These are phyloP conservation scores for Cryptosporidium ubiquitum DNA, from an alignment of 169 alveolate genomes.

Conservation along the genomic window DNA sequence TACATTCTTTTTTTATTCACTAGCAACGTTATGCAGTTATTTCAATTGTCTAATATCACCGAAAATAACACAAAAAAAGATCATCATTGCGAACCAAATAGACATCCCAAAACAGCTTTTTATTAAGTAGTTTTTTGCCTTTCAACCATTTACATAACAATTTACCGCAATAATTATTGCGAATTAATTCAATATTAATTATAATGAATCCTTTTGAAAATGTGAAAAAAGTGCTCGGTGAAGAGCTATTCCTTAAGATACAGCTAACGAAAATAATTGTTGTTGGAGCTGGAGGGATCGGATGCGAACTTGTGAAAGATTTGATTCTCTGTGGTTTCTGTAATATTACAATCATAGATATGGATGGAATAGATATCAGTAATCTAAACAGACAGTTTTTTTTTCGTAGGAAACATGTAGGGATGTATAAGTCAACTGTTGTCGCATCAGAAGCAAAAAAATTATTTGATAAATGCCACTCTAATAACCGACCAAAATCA, in stretches of 20 bases:
- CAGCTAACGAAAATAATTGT: conserved; percentile 82
- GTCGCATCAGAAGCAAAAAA: conserved; percentile 84
- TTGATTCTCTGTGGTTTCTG: conserved; percentile 92
- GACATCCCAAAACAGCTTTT: conserved; percentile 48
- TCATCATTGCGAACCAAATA: conserved; percentile 54
- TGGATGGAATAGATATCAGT: conserved; percentile 96
- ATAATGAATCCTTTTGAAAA: conserved; percentile 16
- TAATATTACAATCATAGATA: conserved; percentile 93
- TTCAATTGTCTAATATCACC: conserved; percentile 29
- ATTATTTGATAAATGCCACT: conserved; percentile 82
- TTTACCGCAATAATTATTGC: conserved; percentile 26
- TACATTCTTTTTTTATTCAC: conserved; percentile 43
- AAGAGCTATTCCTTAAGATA: conserved; percentile 75
- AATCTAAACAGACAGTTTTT: conserved; percentile 98
- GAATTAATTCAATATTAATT: conserved; percentile 19
- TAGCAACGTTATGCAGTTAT: conserved; percentile 43
- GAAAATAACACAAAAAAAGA: conserved; percentile 34
- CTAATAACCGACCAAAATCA: conserved; percentile 77
- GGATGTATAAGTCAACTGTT: conserved; percentile 88
- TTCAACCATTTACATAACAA: neutral
- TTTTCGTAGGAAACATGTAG: conserved; percentile 89
- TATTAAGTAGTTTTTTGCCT: conserved; percentile 1
- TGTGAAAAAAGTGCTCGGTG: conserved; percentile 74
- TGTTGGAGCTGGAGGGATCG: conserved; percentile 99
- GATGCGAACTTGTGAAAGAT: conserved; percentile 97